Percentiles rank a stretch among this genome's conserved stretches.
These are phyloP conservation scores for Colletotrichum paranaense DNA, from an alignment of 2,329 filamentous ascomycete genomes.

Conservation along the genomic window DNA sequence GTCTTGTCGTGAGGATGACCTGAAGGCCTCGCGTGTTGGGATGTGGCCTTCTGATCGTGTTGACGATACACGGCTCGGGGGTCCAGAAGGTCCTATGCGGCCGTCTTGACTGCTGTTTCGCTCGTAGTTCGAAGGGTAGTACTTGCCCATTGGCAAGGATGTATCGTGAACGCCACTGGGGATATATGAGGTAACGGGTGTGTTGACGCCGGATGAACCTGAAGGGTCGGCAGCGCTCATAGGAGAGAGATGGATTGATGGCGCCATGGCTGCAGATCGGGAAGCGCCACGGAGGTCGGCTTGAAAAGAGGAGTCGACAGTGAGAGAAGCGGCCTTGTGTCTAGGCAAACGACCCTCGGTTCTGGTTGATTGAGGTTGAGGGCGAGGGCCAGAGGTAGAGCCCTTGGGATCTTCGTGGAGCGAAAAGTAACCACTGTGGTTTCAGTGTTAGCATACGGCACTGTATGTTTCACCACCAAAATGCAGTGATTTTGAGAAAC, in stretches of 20 bases:
- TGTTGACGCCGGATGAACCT: slow-evolving; percentile 45
- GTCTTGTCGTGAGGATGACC: slow-evolving; percentile 48
- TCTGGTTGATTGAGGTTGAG: slow-evolving; percentile 63
- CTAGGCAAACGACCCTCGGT: slow-evolving; percentile 53
- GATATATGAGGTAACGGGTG: slow-evolving; percentile 62
- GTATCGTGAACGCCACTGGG: slow-evolving; percentile 60
- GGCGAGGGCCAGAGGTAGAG: slow-evolving; percentile 58
- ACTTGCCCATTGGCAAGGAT: slow-evolving; percentile 68
- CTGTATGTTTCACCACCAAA: slow-evolving; percentile 40
- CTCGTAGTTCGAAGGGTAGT: slow-evolving; percentile 73
- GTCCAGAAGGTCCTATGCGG: slow-evolving; percentile 33
- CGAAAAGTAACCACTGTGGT: slow-evolving; percentile 66
- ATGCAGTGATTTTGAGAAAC: not conserved
- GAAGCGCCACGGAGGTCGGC: slow-evolving; percentile 12
- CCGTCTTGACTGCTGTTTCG: slow-evolving; percentile 43
- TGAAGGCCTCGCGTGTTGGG: slow-evolving; percentile 35
- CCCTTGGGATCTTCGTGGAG: slow-evolving; percentile 65
- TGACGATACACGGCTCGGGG: slow-evolving; percentile 12
- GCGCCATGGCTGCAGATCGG: slow-evolving; percentile 35
- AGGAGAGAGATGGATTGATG: slow-evolving; percentile 20
- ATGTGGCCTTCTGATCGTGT: slow-evolving; percentile 39
- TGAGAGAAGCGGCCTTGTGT: slow-evolving; percentile 47
- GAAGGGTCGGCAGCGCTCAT: slow-evolving; percentile 36
- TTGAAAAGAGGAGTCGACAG: slow-evolving; percentile 40
- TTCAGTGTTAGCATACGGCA: not conserved